Evolutionary conservation across 2,329 filamentous ascomycete species (phyloP), one percentile per base, ranked within the genome.

Genomic region (Botrytis elliptica): DNA sequence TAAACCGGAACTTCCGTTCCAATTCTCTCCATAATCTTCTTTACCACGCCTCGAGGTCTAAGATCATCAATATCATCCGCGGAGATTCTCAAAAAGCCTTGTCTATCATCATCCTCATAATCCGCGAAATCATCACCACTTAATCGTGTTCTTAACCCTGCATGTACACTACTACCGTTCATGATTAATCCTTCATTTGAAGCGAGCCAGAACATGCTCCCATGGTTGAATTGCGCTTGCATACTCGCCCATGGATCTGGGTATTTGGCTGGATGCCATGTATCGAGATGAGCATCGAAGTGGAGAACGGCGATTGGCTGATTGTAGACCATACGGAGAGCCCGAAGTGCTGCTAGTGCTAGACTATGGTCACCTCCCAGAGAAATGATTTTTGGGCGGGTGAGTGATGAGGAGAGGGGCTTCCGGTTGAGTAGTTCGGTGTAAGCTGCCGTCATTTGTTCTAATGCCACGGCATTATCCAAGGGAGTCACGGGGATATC

Each of bases 121-220:
- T 93, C 92, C 4, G 83, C 85, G 78, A 87, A 91, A 78, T 90
- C 89, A 62, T 84, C 83, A 59, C 90, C 91, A 0, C 88, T 90
- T 8, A 97, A 85, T 2, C 93, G 87, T 0, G 93, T 97, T 63
- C 94, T 90, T 69, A 97, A 85, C 1, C 94, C 94, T 0, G 93
- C 94, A 82, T 97, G 94, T 9, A 96, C 93, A 36, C 89, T 92
- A 0, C 88, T 91, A 22, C 86, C 84, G 82, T 95, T 95, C 75
- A 88, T 86, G 74, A 97, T 90, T 40, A 97, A 84, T 0, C 93
- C 93, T 82, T 97, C 94, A 44, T 90, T 90, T 67, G 91, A 90
- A 9, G 94, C 94, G 77, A 95, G 88, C 92, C 93, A 95, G 86
- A 97, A 97, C 90, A 97, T 96, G 77, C 89, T 93, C 7, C 95